Base-by-base conservation (phyloP, 2,329 filamentous ascomycete species). In the Colletotrichum endophyticum region DNA sequence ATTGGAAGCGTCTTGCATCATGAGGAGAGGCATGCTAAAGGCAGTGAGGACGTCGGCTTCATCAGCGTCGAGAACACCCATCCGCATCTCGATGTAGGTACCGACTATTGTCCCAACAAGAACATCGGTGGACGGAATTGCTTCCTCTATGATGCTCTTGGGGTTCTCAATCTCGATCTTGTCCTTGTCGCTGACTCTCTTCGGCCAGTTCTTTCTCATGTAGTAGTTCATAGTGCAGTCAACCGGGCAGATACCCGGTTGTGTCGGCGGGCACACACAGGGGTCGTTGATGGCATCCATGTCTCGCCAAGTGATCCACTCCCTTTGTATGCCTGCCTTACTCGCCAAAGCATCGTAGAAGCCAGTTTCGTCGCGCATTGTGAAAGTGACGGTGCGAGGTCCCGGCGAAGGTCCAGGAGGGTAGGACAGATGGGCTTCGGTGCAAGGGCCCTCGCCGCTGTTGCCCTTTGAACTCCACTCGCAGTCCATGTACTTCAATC, bases 1-100 rank as follows among this genome's bases (percentile, higher is more conserved):
- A 13, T 78, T 74, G 8, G 82, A 67, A 16, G 81, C 82, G 56
- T 83, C 79, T 5, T 69, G n/a, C 6, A 82, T 72, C 79, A 81
- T 79, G 63, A 79, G 78, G 8, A 80, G 78, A 3, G 80, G 81
- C 67, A 81, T 78, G 27, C 61, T 67, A 30, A 72, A 28, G n/a
- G 57, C 57, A 16, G 57, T 27, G 15, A 32, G 25, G 30, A 62
- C 30, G 22, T 62, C 57, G 30, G 57, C 57, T 27, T 62, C 57
- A 4, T 62, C 39, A 49, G 39, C 39, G 19, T 49, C 39, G 39
- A 49, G 39, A 49, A 49, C 19, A 49, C 19, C 57, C 57, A 27
- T 61, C 12, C 28, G 57, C 57, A 61, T 61, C 22, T 61, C 57
- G 57, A 61, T 30, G 19, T 61, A 61, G n/a, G 57, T 27, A 22